Evolutionary conservation across 257 asterid genomes (phyloP).

Genomic region (Mitragyna speciosa): DNA sequence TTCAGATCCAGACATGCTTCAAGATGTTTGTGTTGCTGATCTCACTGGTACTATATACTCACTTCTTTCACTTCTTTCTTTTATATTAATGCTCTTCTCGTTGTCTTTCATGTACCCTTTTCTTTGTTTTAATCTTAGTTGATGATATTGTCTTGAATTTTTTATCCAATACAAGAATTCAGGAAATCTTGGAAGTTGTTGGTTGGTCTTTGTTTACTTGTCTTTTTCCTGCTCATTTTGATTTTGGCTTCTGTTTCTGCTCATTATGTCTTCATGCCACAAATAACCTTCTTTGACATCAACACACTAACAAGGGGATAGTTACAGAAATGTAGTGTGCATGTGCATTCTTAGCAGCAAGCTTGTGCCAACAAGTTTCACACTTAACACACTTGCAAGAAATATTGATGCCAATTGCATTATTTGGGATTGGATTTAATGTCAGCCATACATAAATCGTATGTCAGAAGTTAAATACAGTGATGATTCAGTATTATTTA

Average conservation of each 20-base stretch:
- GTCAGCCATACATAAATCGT: neutral
- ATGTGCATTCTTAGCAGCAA: neutral
- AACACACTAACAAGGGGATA: neutral
- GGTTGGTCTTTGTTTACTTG: slow-evolving; percentile 6
- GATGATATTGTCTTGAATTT: neutral
- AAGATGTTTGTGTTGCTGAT: slow-evolving; percentile 45
- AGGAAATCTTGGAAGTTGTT: neutral
- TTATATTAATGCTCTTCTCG: neutral
- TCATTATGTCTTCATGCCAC: too few species aligned
- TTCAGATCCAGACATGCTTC: slow-evolving; percentile 41
- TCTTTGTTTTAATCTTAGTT: neutral
- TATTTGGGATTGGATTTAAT: too few species aligned
- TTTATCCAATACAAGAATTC: slow-evolving; percentile 3
- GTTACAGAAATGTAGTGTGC: neutral
- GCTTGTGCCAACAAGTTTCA: neutral
- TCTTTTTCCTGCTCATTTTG: slow-evolving; percentile 11
- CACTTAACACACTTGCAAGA: neutral
- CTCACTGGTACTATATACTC: slow-evolving; percentile 8
- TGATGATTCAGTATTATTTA: neutral
- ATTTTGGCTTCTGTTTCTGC: too few species aligned
- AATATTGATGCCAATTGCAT: neutral
- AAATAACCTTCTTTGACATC: neutral
- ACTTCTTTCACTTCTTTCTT: neutral
- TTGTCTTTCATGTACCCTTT: neutral
- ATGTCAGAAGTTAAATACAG: neutral